These are phyloP conservation scores for Rhodamnia argentea DNA, from an alignment of 345 rosid species.

Conservation along the genomic window DNA sequence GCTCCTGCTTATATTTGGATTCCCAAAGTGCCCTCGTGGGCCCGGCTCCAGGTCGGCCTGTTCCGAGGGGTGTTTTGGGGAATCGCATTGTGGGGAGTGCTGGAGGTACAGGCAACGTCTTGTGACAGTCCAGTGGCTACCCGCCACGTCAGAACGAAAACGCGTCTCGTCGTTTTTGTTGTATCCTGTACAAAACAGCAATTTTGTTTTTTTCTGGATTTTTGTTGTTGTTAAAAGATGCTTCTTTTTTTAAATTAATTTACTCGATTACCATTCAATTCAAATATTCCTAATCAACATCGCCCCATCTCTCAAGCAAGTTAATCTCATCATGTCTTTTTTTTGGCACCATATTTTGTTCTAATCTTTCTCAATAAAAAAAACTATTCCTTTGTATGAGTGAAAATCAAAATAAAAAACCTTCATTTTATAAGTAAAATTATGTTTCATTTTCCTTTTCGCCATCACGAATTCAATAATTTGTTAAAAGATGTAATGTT, in stretches of 20 bases:
- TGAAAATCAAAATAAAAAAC: neutral
- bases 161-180: neutral
- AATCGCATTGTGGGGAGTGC: neutral
- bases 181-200: neutral
- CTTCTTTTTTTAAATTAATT: neutral
- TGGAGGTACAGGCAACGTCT: neutral
- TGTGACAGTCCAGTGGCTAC: neutral
- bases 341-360: neutral
- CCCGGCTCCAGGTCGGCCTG: neutral
- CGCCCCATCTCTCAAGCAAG: neutral
- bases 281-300: neutral
- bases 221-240: neutral
- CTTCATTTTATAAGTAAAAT: neutral
- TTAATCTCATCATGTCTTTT: neutral
- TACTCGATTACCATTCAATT: neutral
- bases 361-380: neutral
- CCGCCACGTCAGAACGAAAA: neutral
- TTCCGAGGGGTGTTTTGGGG: neutral
- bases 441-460: neutral
- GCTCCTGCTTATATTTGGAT: neutral
- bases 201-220: neutral
- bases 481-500: neutral
- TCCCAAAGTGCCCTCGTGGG: neutral
- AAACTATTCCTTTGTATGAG: fast-evolving
- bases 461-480: neutral